These are phyloP conservation scores for Pyrenula aspistea DNA, from an alignment of 495 filamentous ascomycete genomes.

Conservation along the genomic window DNA sequence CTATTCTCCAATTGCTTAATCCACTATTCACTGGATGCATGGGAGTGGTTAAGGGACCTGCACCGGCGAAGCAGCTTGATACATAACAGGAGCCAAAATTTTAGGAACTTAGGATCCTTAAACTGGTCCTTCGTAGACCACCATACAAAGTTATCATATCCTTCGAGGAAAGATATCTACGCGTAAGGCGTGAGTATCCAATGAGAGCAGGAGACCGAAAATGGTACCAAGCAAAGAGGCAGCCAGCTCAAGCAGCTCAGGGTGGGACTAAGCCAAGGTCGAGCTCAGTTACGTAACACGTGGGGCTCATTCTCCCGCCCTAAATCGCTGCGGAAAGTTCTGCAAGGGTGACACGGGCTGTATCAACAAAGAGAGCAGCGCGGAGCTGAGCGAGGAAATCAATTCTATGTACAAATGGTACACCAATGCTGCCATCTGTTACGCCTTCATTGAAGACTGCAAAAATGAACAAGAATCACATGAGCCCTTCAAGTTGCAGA, in stretches of 20 bases:
- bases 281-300: too few species aligned
- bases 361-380: constrained; percentile 27
- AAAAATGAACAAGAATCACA: too few species aligned
- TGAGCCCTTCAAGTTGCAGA: too few species aligned
- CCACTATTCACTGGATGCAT: too few species aligned
- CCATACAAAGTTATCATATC: neutral
- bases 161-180: neutral
- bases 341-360: constrained; percentile 31
- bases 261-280: neutral
- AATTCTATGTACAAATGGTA: constrained; percentile 32
- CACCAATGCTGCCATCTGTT: constrained; percentile 15
- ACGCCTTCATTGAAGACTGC: too few species aligned
- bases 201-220: constrained; percentile 1
- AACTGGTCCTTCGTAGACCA: neutral
- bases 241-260: neutral
- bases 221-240: neutral
- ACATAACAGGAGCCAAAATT: neutral
- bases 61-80: neutral
- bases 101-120: neutral
- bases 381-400: constrained; percentile 27
- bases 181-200: neutral
- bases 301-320: too few species aligned
- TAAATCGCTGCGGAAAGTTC: too few species aligned
- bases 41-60: too few species aligned
- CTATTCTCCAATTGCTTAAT: too few species aligned